Evolutionary conservation across 2,329 filamentous ascomycete genomes (phyloP), one percentile per base, ranked within the genome.

Genomic region (Claviceps lovelessii): DNA sequence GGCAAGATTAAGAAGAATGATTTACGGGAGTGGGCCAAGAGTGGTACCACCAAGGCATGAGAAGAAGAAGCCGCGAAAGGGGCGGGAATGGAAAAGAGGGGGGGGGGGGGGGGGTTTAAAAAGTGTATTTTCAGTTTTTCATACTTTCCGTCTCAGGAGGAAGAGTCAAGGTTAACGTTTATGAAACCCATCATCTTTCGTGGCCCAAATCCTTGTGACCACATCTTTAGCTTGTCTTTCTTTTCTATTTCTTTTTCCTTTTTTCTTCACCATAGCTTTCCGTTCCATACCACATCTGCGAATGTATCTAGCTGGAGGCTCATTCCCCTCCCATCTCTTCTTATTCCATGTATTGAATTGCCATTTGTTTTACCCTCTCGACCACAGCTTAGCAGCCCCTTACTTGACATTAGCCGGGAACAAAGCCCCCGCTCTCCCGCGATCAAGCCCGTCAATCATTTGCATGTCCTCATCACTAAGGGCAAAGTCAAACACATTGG

Each of bases 1-100:
- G 93, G 93, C 3, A 98, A 98, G 77, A 78, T 97, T 57, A 85
- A 89, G 78, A 98, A 98, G 81, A 97, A 95, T 64, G 81, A 95
- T 7, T 70, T 98, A 54, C 75, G 93, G 57, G 85, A 88, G 61
- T 95, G 90, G 91, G 87, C 86, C 2, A 68, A 66, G 60, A 60
- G 60, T 28, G 62, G 62, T 4, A 59, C 55, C 5, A 59, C 55
- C 48, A 61, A 61, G 51, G 35, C 46, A n/a, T 55, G 47, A 45
- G 1, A 9, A 51, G 47, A 45, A 1, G 15, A 31, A 31, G 51
- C 9, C 33, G 46, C 28, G 28, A 9, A 13, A 23, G 23, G 23
- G 23, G 23, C 23, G 23, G 23, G 23, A 13, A n/a, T 19, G 5
- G 23, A 13, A 23, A 46, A 15, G n/a, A 13, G 44, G 11, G 23